Conservation (phyloP, 1,139 yeast genomes). For the Saccharomycopsis crataegensis region DNA sequence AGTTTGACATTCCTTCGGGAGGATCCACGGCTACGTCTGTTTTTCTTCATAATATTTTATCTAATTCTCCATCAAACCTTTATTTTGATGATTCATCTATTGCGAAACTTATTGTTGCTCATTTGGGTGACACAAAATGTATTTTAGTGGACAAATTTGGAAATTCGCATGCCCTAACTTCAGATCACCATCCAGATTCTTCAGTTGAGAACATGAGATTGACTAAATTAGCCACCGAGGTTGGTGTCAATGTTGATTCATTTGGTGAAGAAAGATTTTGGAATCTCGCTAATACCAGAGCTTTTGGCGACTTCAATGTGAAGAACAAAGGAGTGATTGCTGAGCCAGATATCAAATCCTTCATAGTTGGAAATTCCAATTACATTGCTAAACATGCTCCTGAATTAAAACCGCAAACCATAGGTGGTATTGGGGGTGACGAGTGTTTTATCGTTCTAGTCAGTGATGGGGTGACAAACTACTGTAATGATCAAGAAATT, state of each 20-base stretch:
- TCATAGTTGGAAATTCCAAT: conserved; percentile 48
- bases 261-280: conserved; percentile 85
- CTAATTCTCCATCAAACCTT: conserved; percentile 34
- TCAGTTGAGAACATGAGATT: conserved; percentile 71
- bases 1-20: conserved; percentile 29
- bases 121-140: conserved; percentile 94
- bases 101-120: conserved; percentile 70
- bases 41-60: conserved; percentile 46
- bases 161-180: conserved; percentile 68
- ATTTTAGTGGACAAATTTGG: conserved; percentile 72
- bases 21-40: conserved; percentile 87
- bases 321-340: conserved; percentile 83
- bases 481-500: conserved; percentile 81
- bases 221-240: conserved; percentile 60
- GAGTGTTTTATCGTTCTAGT: conserved; percentile 74
- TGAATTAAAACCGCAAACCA: conserved; percentile 28
- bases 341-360: conserved; percentile 80
- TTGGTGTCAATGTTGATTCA: conserved; percentile 62
- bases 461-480: conserved; percentile 82
- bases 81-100: conserved; percentile 70
- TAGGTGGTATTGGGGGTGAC: conserved; percentile 46
- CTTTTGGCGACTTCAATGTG: conserved; percentile 82
- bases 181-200: conserved; percentile 81
- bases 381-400: conserved; percentile 28
- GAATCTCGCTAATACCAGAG: conserved; percentile 81